A percentile compares a stretch with the other conserved stretches of the same genome.
phyloP scores from a whole-genome alignment of 2,329 filamentous ascomycete species.

The Ploettnerulaceae sp. region DNA sequence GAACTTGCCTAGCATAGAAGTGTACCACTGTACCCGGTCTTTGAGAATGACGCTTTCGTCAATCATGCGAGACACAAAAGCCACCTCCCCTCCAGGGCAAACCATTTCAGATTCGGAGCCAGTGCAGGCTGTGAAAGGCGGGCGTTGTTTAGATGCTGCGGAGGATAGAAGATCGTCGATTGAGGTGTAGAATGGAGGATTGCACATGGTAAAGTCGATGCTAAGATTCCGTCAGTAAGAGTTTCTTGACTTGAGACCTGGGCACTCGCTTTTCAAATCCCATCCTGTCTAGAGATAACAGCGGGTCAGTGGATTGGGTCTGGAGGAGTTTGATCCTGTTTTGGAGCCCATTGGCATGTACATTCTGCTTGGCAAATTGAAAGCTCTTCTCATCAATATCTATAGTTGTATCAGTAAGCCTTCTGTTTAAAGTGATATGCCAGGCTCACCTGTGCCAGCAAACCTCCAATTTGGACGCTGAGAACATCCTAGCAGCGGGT shows the following conservation, averaged over 20 bases:
- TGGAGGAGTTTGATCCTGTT: conserved; percentile 59
- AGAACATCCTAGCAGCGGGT: conserved; percentile 72
- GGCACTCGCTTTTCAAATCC: conserved; percentile 36
- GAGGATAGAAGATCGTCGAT: conserved; percentile 61
- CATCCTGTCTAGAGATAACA: conserved; percentile 57
- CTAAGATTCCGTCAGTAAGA: conserved; percentile 29
- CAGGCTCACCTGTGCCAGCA: conserved; percentile 54
- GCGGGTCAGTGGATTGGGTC: conserved; percentile 44
- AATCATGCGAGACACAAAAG: conserved; percentile 68
- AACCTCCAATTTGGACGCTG: conserved; percentile 68
- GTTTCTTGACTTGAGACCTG: background rate
- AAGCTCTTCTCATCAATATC: conserved; percentile 75
- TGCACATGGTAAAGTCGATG: conserved; percentile 86
- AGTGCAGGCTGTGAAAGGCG: conserved; percentile 68
- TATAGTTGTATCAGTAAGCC: conserved; percentile 35
- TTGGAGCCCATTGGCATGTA: conserved; percentile 59
- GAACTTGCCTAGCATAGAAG: conserved; percentile 81
- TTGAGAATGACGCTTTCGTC: conserved; percentile 59
- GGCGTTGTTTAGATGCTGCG: conserved; percentile 59
- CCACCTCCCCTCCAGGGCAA: conserved; percentile 68
- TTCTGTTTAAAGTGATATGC: conserved; percentile 4
- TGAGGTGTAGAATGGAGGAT: conserved; percentile 90
- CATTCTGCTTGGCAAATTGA: conserved; percentile 60
- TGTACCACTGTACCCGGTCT: conserved; percentile 76
- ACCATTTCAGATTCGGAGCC: conserved; percentile 85